Conservation (phyloP, 2,329 filamentous ascomycete species). For the Neospermospora avenae region DNA sequence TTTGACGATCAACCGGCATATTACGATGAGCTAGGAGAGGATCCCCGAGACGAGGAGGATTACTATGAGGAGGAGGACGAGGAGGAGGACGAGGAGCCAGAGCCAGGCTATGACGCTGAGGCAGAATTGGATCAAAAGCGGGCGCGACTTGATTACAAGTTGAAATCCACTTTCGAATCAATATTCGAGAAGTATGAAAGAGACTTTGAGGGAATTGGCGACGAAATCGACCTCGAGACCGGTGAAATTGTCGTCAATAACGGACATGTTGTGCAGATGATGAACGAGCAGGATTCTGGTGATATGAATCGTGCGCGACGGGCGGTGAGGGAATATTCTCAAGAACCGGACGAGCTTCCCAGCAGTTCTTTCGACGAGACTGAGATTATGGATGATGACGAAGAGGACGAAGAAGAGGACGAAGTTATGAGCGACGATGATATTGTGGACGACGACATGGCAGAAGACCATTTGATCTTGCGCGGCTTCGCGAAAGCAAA, state of each 20-base stretch:
- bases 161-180: slow-evolving; percentile 80
- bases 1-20: slow-evolving; percentile 21
- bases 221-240: slow-evolving; percentile 83
- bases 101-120: slow-evolving; percentile 47
- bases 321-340: slow-evolving; percentile 18
- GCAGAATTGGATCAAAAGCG: slow-evolving; percentile 59
- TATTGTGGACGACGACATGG: slow-evolving; percentile 32
- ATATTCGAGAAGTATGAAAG: slow-evolving; percentile 87
- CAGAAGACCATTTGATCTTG: slow-evolving; percentile 35
- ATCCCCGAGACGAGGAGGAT: slow-evolving; percentile 12
- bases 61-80: slow-evolving; percentile 14
- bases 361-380: slow-evolving; percentile 17
- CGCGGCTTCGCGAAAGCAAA: slow-evolving; percentile 31
- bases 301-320: slow-evolving; percentile 20
- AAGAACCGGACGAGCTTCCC: slow-evolving; percentile 19
- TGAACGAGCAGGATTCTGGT: slow-evolving; percentile 51
- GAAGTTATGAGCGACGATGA: slow-evolving; percentile 31
- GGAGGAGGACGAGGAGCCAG: slow-evolving; percentile 13
- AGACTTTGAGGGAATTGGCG: slow-evolving; percentile 79
- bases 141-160: slow-evolving; percentile 62
- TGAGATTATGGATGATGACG: slow-evolving; percentile 34
- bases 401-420: slow-evolving; percentile 27
- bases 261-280: slow-evolving; percentile 71
- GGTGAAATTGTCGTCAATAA: slow-evolving; percentile 86
- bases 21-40: slow-evolving; percentile 22